These are phyloP conservation scores for Pleurotus citrinopileatus DNA, from an alignment of 768 basidiomycete genomes.

Conservation along the genomic window DNA sequence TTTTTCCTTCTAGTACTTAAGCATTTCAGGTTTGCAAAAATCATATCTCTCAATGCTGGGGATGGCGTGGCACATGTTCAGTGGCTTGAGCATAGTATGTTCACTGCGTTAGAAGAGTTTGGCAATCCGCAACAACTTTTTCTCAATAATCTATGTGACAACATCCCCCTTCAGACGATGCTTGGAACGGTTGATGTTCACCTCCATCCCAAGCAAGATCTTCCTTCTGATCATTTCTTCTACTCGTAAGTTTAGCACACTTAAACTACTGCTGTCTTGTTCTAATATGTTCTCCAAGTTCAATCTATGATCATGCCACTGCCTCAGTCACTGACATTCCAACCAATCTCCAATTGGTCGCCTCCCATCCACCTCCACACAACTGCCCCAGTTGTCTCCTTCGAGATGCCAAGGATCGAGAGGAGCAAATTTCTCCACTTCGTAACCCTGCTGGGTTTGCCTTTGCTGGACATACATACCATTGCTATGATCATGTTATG, in stretches of 20 bases:
- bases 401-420: conserved; percentile 27
- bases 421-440: conserved; percentile 25
- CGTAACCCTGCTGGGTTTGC: conserved; percentile 35
- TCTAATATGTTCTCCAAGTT: too few relatives aligned
- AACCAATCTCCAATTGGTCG: conserved; percentile 21
- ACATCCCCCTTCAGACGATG: conserved; percentile 35
- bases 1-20: not conserved
- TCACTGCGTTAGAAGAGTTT: conserved; percentile 59
- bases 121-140: conserved; percentile 66
- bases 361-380: conserved; percentile 33
- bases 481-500: conserved; percentile 59
- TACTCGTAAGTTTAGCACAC: conserved; percentile 43
- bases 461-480: conserved; percentile 49
- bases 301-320: conserved; percentile 42
- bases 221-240: conserved; percentile 44
- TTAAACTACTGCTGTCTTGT: conserved; percentile 1
- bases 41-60: conserved; percentile 49
- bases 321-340: conserved; percentile 44
- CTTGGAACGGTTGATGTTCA: conserved; percentile 48
- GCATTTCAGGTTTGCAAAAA: conserved; percentile 62
- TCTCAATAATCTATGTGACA: conserved; percentile 51
- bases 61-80: conserved; percentile 55
- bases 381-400: conserved; percentile 54
- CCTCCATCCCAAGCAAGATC: conserved; percentile 22
- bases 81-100: conserved; percentile 72